A percentile compares a stretch with the other conserved stretches of the same genome.
Evolutionary conservation across 2,329 filamentous ascomycete genomes (phyloP).

Genomic region (Ophiostoma sp.): DNA sequence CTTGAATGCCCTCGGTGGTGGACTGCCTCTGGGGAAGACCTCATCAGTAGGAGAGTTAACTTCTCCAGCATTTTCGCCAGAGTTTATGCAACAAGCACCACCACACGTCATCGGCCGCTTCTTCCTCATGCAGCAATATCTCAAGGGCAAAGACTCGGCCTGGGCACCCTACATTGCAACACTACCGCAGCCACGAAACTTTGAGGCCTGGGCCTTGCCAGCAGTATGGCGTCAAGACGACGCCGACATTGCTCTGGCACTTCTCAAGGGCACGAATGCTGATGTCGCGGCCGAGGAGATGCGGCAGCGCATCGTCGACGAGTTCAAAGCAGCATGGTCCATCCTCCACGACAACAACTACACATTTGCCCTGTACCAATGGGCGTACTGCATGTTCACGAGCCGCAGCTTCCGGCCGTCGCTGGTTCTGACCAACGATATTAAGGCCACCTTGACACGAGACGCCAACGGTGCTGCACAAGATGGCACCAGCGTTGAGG

Average conservation of each 20-base stretch:
- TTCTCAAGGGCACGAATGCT: constrained; percentile 57
- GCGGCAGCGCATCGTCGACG: constrained; percentile 45
- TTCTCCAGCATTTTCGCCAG: constrained; percentile 43
- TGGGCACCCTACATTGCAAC: constrained; percentile 69
- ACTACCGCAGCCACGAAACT: constrained; percentile 61
- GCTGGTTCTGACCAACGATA: constrained; percentile 49
- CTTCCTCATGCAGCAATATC: constrained; percentile 68
- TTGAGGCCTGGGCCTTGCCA: constrained; percentile 55
- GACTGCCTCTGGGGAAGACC: constrained; percentile 32
- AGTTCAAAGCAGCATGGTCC: constrained; percentile 42
- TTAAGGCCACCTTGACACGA: constrained; percentile 23
- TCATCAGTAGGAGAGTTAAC: constrained; percentile 9
- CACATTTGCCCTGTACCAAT: constrained; percentile 57
- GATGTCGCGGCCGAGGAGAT: constrained; percentile 53
- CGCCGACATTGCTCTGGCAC: constrained; percentile 26
- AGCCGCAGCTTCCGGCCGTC: constrained; percentile 65
- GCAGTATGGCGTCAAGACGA: constrained; percentile 59
- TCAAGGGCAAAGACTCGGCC: constrained; percentile 57
- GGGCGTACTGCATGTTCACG: constrained; percentile 65
- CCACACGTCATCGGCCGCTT: constrained; percentile 66
- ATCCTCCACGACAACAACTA: constrained; percentile 33
- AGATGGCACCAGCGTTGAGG: not conserved
- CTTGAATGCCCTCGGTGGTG: constrained; percentile 52
- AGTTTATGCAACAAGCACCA: constrained; percentile 52
- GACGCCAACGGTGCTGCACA: not conserved